Evolutionary conservation across 1,139 yeast genomes (phyloP).

Genomic region (Diutina siamensis): DNA sequence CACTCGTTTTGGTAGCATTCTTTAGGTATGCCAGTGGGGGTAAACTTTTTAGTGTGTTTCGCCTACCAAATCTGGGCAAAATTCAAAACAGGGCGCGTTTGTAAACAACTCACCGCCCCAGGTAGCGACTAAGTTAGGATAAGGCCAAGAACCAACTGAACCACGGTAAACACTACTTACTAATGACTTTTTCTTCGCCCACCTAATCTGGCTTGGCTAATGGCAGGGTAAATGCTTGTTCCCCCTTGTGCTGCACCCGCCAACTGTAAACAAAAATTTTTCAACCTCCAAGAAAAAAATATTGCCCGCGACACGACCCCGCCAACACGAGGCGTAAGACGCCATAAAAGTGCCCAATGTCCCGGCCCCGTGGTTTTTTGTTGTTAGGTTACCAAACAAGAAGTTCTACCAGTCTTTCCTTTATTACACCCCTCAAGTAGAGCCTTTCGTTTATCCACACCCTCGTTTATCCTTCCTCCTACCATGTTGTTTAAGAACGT

Average conservation of each 20-base stretch:
- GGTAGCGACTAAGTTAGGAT: too few relatives aligned
- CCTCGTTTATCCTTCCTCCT: neutral
- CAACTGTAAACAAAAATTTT: neutral
- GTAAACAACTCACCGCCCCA: too few relatives aligned
- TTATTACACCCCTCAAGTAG: slow-evolving; percentile 1
- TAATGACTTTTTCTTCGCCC: too few relatives aligned
- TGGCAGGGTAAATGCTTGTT: neutral
- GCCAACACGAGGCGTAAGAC: neutral
- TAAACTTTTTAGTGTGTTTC: too few relatives aligned
- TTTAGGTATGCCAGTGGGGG: too few relatives aligned
- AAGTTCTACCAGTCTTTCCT: slow-evolving; percentile 5
- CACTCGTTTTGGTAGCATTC: too few relatives aligned
- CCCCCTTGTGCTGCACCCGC: neutral
- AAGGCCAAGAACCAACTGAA: too few relatives aligned
- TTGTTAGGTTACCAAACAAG: slow-evolving; percentile 3
- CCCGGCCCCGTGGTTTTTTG: slow-evolving; percentile 1
- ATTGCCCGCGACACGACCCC: neutral
- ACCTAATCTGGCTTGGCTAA: too few relatives aligned
- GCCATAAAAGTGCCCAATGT: neutral
- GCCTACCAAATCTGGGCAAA: too few relatives aligned
- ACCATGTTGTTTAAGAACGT: slow-evolving; percentile 4
- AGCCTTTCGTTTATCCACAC: neutral
- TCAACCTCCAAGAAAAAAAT: neutral
- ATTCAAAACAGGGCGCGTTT: too few relatives aligned
- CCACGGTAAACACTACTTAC: too few relatives aligned